A percentile compares a stretch with the other conserved stretches of the same genome.
These are phyloP conservation scores for Cladosporium sphaerospermum DNA, from an alignment of 2,329 filamentous ascomycete species.

Conservation along the genomic window DNA sequence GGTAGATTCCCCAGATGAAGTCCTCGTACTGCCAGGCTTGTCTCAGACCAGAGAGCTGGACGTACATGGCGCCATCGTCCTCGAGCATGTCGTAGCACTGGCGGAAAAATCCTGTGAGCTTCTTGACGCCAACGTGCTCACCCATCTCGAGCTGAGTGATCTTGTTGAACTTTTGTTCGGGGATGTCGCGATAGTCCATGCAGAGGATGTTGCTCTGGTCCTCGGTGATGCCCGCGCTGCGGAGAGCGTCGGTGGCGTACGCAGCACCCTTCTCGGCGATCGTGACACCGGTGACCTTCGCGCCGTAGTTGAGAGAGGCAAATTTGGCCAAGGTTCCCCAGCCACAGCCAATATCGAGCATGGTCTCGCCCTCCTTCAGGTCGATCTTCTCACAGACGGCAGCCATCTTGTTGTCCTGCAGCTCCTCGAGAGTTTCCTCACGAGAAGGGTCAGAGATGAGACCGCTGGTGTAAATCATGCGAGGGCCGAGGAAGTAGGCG, in stretches of 20 bases:
- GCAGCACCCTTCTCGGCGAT: constrained; percentile 94
- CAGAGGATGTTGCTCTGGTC: constrained; percentile 88
- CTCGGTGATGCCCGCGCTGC: constrained; percentile 73
- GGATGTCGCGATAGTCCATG: constrained; percentile 95
- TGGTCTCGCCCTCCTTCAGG: constrained; percentile 68
- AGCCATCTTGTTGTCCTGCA: constrained; percentile 96
- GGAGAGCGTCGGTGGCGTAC: constrained; percentile 88
- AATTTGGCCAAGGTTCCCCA: constrained; percentile 96
- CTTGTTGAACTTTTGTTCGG: constrained; percentile 76
- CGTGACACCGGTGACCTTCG: constrained; percentile 79
- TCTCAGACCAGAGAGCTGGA: constrained; percentile 89
- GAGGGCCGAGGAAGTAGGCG: constrained; percentile 93
- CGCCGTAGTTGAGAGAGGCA: constrained; percentile 86
- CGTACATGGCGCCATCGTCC: constrained; percentile 91
- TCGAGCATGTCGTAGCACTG: constrained; percentile 95
- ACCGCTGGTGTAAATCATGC: constrained; percentile 98
- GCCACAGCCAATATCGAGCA: constrained; percentile 95
- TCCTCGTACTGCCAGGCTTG: constrained; percentile 98
- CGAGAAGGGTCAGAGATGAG: constrained; percentile 80
- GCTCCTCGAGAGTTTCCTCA: constrained; percentile 87
- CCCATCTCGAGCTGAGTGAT: constrained; percentile 98
- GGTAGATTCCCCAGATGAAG: constrained; percentile 95
- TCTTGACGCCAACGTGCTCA: constrained; percentile 93
- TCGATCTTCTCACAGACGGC: constrained; percentile 94
- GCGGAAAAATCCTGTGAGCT: constrained; percentile 71